phyloP scores from a whole-genome alignment of 2,329 filamentous ascomycete genomes.

The Gremmenia infestans region DNA sequence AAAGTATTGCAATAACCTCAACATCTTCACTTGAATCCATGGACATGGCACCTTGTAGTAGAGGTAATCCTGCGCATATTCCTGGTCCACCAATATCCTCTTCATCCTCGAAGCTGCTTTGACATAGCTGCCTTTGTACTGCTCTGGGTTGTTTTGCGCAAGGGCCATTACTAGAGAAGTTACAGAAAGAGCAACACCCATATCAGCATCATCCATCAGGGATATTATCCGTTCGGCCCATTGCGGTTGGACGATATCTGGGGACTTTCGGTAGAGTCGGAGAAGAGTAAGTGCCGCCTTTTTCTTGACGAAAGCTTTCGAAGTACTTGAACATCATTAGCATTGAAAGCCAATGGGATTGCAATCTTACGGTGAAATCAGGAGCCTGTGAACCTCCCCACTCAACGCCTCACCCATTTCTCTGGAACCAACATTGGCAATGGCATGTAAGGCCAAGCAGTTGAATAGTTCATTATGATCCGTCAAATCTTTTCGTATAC shows the following conservation, averaged over 20 bases:
- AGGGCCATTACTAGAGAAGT: conserved; percentile 93
- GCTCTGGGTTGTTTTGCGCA: conserved; percentile 88
- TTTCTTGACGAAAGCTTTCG: conserved; percentile 98
- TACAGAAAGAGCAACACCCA: conserved; percentile 91
- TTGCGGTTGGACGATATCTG: conserved; percentile 88
- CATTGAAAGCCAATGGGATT: neutral
- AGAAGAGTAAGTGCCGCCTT: conserved; percentile 93
- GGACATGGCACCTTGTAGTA: conserved; percentile 99
- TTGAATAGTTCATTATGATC: conserved; percentile 98
- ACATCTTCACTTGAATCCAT: conserved; percentile 94
- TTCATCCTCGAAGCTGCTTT: conserved; percentile 90
- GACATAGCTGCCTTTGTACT: conserved; percentile 89
- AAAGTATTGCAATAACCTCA: conserved; percentile 92
- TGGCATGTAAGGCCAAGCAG: conserved; percentile 91
- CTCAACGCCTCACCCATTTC: conserved; percentile 97
- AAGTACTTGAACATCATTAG: conserved; percentile 48
- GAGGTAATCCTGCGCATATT: conserved; percentile 85
- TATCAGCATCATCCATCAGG: conserved; percentile 94
- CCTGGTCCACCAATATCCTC: conserved; percentile 83
- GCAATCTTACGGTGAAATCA: conserved; percentile 82
- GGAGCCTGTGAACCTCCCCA: conserved; percentile 81
- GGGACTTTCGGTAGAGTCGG: conserved; percentile 89
- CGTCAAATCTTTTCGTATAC: conserved; percentile 90
- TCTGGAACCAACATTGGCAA: conserved; percentile 92
- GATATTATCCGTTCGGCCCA: conserved; percentile 98